Conservation (phyloP, 345 rosid species). For the Populus pruinosa region DNA sequence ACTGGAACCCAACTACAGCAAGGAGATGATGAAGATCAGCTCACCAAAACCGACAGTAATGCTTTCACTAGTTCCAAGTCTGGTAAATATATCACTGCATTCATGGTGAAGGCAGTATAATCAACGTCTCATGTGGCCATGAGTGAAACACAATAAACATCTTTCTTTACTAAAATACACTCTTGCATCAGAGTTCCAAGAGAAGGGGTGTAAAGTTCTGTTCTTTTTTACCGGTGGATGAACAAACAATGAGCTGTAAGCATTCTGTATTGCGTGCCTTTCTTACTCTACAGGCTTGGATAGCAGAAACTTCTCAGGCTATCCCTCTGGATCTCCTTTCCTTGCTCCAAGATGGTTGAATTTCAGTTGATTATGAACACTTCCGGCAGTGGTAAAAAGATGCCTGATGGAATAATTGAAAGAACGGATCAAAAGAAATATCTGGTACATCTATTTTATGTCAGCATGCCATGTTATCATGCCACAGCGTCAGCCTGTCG, state of each 20-base stretch:
- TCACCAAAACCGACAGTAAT: no score
- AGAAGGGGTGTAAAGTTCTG: background rate
- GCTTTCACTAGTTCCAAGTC: no score
- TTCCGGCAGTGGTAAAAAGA: background rate
- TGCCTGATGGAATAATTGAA: background rate
- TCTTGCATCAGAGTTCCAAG: background rate
- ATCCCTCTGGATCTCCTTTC: background rate
- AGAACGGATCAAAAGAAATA: background rate
- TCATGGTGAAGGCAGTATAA: background rate
- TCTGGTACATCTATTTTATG: background rate
- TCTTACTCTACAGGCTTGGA: background rate
- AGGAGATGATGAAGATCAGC: no score
- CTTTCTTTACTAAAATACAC: background rate
- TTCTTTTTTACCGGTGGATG: background rate
- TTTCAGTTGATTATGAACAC: background rate
- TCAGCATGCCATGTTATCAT: conserved; percentile 27
- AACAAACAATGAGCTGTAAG: background rate
- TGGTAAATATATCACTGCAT: no score
- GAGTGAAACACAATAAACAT: no score
- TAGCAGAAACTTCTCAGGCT: background rate
- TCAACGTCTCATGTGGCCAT: background rate
- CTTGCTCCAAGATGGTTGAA: background rate
- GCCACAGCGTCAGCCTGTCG: conserved; percentile 86
- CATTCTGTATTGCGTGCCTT: background rate
- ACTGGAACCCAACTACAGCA: no score